Base-by-base conservation (phyloP, 306 rosid genomes). In the Adenanthera pavonina region DNA sequence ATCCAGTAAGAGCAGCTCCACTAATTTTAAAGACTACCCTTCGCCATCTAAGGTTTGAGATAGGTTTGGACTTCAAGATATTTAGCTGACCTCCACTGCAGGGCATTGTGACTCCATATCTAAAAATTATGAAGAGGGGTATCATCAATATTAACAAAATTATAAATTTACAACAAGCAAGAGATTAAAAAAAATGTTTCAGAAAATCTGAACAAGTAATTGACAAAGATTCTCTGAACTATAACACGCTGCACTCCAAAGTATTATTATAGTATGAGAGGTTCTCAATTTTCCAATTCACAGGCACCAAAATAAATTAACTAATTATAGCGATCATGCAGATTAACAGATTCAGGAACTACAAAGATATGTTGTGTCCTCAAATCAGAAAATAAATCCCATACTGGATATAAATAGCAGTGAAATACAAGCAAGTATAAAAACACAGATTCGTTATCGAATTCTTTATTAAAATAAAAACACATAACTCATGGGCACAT, bases 21-120 rank as follows among this genome's bases (percentile, higher is more conserved):
- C 98, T 95, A 69, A 95, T 91, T 89, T 95, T 95, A 74, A 95
- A 87, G 77, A 95, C 90, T n/a, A 95, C 96, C 90, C 99, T 90
- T 53, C 95, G 89, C 98, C 99, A 92, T 89, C 90, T 84, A 62
- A 88, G 89, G 79, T 82, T 90, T 52, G 92, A 47, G 75, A 84
- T 74, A 66, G 94, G 67, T 88, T 95, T 95, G 53, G 92, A 81
- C 87, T 92, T 93, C 79, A 90, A 38, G 84, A 57, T 90, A 81
- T 76, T 91, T 69, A 87, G 78, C 78, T 84, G 93, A 76, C 91
- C 90, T 16, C 85, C 91, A 79, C 87, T 84, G 87, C 89, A 84
- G 51, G 92, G 76, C 2, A 89, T 74, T 61, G 91, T 86, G 66
- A 76, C 75, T 72, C 84, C 92, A 70, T 88, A 87, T 90, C 97